phyloP scores from a whole-genome alignment of 1,139 yeast species.

The Geotrichum restrictum region DNA sequence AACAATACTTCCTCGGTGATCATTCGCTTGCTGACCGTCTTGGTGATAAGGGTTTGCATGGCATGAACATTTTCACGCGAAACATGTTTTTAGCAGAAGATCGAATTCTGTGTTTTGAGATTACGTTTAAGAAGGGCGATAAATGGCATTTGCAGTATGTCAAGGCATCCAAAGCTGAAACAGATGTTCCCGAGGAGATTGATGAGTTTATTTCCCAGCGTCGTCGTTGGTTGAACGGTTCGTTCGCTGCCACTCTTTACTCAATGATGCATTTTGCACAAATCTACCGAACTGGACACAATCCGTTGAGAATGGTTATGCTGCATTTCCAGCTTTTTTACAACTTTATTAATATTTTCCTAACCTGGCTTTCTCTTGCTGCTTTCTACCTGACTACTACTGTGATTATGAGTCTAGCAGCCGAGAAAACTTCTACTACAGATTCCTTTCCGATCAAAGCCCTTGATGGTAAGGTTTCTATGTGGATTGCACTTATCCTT shows the following conservation, averaged over 20 bases:
- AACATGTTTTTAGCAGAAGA: constrained; percentile 96
- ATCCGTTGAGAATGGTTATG: constrained; percentile 61
- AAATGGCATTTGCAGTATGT: constrained; percentile 88
- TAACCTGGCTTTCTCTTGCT: constrained; percentile 80
- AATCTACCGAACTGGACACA: constrained; percentile 77
- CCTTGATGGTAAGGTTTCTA: constrained; percentile 23
- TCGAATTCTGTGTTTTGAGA: constrained; percentile 88
- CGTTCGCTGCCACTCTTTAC: constrained; percentile 91
- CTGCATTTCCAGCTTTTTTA: constrained; percentile 75
- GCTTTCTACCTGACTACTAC: constrained; percentile 75
- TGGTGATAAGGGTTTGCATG: constrained; percentile 47
- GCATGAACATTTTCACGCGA: constrained; percentile 72
- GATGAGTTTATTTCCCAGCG: constrained; percentile 87
- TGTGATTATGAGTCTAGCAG: constrained; percentile 42
- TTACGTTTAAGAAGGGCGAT: constrained; percentile 71
- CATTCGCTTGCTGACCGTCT: constrained; percentile 47
- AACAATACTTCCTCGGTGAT: constrained; percentile 90
- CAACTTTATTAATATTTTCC: constrained; percentile 60
- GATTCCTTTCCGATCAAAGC: constrained; percentile 16
- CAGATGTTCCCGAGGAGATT: constrained; percentile 88
- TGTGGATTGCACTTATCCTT: constrained; percentile 38
- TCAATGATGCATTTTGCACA: constrained; percentile 68
- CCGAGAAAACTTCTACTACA: constrained; percentile 26
- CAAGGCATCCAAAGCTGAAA: constrained; percentile 86
- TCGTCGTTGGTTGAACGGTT: constrained; percentile 95